These are phyloP conservation scores for Trichoderma virens DNA, from an alignment of 495 filamentous ascomycete species.

Conservation along the genomic window DNA sequence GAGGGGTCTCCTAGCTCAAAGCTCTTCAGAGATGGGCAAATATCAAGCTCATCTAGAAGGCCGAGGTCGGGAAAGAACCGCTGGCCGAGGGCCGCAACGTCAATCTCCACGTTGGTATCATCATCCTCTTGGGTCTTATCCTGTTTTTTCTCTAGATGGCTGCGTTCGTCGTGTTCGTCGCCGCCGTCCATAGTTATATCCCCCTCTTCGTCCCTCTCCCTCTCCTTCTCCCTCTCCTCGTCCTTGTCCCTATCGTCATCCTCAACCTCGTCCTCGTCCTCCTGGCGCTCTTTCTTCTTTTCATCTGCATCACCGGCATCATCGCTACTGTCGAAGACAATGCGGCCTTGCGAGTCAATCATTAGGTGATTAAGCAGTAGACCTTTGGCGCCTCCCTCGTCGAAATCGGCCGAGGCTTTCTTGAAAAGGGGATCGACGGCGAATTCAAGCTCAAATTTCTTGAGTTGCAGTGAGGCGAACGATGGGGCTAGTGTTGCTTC, in stretches of 20 bases:
- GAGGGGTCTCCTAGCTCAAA: constrained; percentile 82
- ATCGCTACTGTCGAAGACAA: constrained; percentile 97
- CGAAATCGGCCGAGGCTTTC: constrained; percentile 95
- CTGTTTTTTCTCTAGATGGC: no score
- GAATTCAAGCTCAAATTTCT: constrained; percentile 96
- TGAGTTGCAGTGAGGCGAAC: constrained; percentile 81
- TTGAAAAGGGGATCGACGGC: constrained; percentile 97
- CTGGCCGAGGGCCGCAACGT: constrained; percentile 61
- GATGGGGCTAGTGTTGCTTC: constrained; percentile 86
- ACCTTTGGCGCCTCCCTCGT: constrained; percentile 96
- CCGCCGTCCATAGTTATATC: no score
- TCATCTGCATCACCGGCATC: constrained; percentile 60
- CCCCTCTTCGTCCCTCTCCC: constrained; percentile 18
- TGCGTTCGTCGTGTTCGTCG: constrained; percentile 44
- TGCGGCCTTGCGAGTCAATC: constrained; percentile 83
- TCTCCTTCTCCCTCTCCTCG: constrained; percentile 32
- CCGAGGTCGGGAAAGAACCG: constrained; percentile 84
- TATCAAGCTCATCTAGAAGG: constrained; percentile 72
- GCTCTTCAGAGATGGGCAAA: constrained; percentile 89
- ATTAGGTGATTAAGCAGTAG: constrained; percentile 89
- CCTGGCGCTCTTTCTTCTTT: constrained; percentile 25
- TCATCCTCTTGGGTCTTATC: no score
- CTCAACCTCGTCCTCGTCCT: constrained; percentile 26
- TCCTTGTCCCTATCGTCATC: constrained; percentile 36
- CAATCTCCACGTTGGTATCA: constrained; percentile 56